Base-by-base conservation (phyloP, 148 eudicot species). In the Amaranthus cruentus region DNA sequence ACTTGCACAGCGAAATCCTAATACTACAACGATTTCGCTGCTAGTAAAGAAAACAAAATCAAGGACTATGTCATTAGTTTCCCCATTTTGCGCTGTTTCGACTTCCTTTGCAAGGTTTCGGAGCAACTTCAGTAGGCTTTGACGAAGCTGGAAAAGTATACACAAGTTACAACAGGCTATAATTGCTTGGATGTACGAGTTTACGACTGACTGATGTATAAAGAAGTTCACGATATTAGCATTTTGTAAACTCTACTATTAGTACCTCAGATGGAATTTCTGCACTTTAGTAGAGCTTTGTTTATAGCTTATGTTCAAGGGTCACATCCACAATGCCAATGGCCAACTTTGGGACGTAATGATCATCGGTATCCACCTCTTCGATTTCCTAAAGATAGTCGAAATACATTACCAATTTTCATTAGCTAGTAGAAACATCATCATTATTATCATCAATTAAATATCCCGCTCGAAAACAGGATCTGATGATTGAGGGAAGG, bases 281-380 rank as follows among this genome's bases (percentile, higher is more conserved):
- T 69, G 66, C 63, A 28, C 15, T 62, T 12, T 7, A 51, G 60
- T 15, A 14, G 47, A 77, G 28, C 49, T n/a, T 4, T 53, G 58
- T 18, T 76, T 80, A 90, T 43, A 81, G 75, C 84, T 86, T 88
- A 9, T 84, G 90, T 78, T 94, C 85, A 72, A 94, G 82, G 47
- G 85, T 82, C 71, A 94, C 90, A 15, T 89, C 84, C 62, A 77
- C 84, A 18, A 94, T 94, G 73, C 82, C 86, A 55, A 94, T 85
- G 69, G 90, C 84, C 54, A 95, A 81, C 81, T 91, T 94, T 8
- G 98, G 98, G 50, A 82, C 85, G 80, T 85, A 94, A 75, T 91
- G 98, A 62, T 91, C 93, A 70, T 94, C 97, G 0, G 98, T 94
- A 81, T 94, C 98, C 75, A 87, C 94, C 84, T 93, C 97, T 84